Evolutionary conservation across 2,329 filamentous ascomycete species (phyloP), one percentile per base, ranked within the genome.

Genomic region (Colletotrichum paranaense): DNA sequence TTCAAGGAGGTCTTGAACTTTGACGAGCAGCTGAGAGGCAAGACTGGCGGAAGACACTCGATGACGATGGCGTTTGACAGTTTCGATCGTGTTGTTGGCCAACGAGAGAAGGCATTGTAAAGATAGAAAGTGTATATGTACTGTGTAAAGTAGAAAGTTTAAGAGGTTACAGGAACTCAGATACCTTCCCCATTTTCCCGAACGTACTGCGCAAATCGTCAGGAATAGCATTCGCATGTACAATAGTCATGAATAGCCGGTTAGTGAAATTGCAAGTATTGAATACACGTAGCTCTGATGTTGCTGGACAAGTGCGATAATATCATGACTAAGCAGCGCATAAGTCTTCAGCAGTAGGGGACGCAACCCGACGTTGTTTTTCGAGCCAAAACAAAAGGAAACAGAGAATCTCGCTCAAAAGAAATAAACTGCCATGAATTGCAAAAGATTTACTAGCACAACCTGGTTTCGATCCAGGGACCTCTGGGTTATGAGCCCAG

Each of bases 1-100:
- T 87, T 98, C 78, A 97, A 97, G 84, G 96, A 98, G 83, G 98
- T 98, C 94, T 92, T 98, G 46, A 94, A 96, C 55, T 99, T 98
- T 82, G 87, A 98, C 77, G 94, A 95, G 81, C 94, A 97, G 80
- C 84, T 99, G 75, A 88, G 97, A 65, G 95, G 94, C 82, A 88
- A 98, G 85, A 99, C 96, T 4, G 94, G 93, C 3, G 97, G 97
- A 0, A 88, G 97, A 2, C 89, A 91, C 78, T 86, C 88, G 5
- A 84, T 91, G 80, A 89, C 88, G 1, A 88, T 91, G 88, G 84
- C 87, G 4, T 87, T 90, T 77, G 88, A 90, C 75, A 88, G 86
- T 7, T 90, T 91, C 76, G 88, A 89, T 63, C 82, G 83, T 63
- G 88, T 91, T 1, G 86, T 87, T 1, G 89, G 88, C 0, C 81